phyloP scores from a whole-genome alignment of 1,284 basidiomycete genomes.

The Erythrobasidium hasegawianum region DNA sequence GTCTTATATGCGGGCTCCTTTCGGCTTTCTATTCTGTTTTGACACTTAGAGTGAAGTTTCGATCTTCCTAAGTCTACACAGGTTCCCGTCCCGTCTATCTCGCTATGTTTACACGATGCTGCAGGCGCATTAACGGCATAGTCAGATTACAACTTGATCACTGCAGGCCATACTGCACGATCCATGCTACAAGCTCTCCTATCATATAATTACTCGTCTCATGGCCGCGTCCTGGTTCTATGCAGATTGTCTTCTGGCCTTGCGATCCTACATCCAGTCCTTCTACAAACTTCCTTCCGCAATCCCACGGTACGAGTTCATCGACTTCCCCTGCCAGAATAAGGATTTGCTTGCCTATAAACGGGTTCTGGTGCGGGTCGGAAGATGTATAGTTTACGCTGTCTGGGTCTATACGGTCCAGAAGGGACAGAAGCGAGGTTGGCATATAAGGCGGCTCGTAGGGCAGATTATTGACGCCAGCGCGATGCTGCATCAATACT shows the following conservation, averaged over 20 bases:
- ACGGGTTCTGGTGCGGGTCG: constrained; percentile 56
- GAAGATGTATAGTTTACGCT: constrained; percentile 21
- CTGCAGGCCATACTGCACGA: constrained; percentile 6
- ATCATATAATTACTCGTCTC: constrained; percentile 26
- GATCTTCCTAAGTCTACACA: no score
- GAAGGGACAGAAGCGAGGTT: constrained; percentile 54
- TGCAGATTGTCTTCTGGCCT: constrained; percentile 15
- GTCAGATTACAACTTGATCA: no score
- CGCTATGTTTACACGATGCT: no score
- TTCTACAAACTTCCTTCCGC: constrained; percentile 44
- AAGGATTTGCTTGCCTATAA: constrained; percentile 64
- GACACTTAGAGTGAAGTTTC: no score
- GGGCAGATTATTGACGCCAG: constrained; percentile 52
- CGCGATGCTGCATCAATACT: constrained; percentile 61
- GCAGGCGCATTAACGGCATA: no score
- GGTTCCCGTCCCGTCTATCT: no score
- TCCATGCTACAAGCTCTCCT: constrained; percentile 21
- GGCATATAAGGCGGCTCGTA: constrained; percentile 59
- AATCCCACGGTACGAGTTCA: constrained; percentile 47
- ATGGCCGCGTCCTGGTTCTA: constrained; percentile 22
- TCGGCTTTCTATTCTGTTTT: no score
- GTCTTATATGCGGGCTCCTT: no score
- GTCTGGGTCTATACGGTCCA: constrained; percentile 54
- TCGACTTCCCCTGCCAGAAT: constrained; percentile 58
- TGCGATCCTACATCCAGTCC: constrained; percentile 39